Evolutionary conservation across 2,329 filamentous ascomycete genomes (phyloP).

Genomic region (Neocatenulostroma microsporum): DNA sequence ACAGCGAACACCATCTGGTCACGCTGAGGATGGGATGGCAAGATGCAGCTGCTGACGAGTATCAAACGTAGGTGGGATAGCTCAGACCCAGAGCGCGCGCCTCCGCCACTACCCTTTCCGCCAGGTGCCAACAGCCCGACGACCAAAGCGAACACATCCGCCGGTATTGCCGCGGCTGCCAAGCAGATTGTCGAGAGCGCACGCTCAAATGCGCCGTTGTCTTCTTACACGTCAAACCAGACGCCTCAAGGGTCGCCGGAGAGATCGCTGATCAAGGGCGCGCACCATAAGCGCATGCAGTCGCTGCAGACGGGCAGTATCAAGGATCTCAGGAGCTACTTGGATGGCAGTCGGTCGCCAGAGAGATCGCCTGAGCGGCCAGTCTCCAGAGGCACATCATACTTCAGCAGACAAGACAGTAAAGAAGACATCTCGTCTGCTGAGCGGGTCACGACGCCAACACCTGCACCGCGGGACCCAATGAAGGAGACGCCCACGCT

Average conservation of each 20-base stretch:
- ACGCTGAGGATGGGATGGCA: slow-evolving; percentile 13
- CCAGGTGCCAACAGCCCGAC: slow-evolving; percentile 65
- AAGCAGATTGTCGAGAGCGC: slow-evolving; percentile 79
- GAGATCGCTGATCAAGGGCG: slow-evolving; percentile 55
- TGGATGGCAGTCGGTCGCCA: slow-evolving; percentile 58
- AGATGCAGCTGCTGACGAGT: slow-evolving; percentile 32
- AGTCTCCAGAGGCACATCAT: slow-evolving; percentile 17
- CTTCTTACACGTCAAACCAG: slow-evolving; percentile 56
- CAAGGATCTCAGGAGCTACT: slow-evolving; percentile 71
- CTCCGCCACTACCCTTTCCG: slow-evolving; percentile 84
- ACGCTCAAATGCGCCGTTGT: slow-evolving; percentile 58
- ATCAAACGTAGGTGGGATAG: slow-evolving; percentile 79
- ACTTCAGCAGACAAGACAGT: slow-evolving; percentile 22
- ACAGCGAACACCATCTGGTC: too few relatives aligned
- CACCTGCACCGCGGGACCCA: slow-evolving; percentile 35
- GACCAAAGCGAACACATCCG: slow-evolving; percentile 64
- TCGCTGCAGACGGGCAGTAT: slow-evolving; percentile 64
- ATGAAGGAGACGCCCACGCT: slow-evolving; percentile 42
- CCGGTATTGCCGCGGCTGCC: slow-evolving; percentile 80
- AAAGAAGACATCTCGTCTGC: slow-evolving; percentile 24
- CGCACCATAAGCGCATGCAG: slow-evolving; percentile 79
- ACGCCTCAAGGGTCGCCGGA: slow-evolving; percentile 63
- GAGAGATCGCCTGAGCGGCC: slow-evolving; percentile 36
- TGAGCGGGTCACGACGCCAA: slow-evolving; percentile 34
- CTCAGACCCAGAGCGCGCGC: slow-evolving; percentile 88